phyloP scores from a whole-genome alignment of 2,329 filamentous ascomycete species.

The Beauveria sp. region DNA sequence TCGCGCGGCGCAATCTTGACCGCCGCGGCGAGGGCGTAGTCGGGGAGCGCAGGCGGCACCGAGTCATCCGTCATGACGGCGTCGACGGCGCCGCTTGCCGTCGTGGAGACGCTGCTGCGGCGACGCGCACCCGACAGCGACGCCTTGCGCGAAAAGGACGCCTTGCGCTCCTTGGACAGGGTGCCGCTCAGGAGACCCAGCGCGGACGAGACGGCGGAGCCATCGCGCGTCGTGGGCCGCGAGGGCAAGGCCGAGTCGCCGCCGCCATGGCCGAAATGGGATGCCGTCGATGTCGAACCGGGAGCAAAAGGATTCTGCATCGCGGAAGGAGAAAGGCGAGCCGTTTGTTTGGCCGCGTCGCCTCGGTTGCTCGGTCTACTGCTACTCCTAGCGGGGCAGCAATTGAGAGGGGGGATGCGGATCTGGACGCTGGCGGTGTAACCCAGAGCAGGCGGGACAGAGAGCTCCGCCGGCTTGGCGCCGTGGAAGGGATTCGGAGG shows the following conservation, averaged over 20 bases:
- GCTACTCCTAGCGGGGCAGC: neutral
- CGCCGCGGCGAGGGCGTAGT: slow-evolving; percentile 43
- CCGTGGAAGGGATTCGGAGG: neutral
- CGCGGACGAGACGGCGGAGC: slow-evolving; percentile 11
- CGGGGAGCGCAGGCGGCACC: slow-evolving; percentile 45
- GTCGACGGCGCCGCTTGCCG: slow-evolving; percentile 26
- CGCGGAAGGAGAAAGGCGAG: neutral
- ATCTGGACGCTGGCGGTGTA: neutral
- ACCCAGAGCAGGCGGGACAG: neutral
- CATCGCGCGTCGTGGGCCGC: slow-evolving; percentile 30
- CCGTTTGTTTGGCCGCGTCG: neutral
- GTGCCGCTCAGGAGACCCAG: neutral
- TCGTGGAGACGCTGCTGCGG: slow-evolving; percentile 26
- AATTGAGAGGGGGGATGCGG: neutral
- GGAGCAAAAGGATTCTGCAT: slow-evolving; percentile 5
- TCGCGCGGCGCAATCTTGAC: slow-evolving; percentile 32
- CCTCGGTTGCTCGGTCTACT: neutral
- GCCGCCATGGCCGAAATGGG: slow-evolving; percentile 22
- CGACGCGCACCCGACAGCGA: slow-evolving; percentile 42
- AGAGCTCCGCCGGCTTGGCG: neutral
- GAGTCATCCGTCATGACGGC: slow-evolving; percentile 37
- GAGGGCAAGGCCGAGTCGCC: slow-evolving; percentile 23
- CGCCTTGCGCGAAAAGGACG: slow-evolving; percentile 46
- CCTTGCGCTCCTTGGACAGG: slow-evolving; percentile 38
- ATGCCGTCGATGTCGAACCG: neutral